These are phyloP conservation scores for Epichloe gansuensis DNA, from an alignment of 2,329 filamentous ascomycete species.

Conservation along the genomic window DNA sequence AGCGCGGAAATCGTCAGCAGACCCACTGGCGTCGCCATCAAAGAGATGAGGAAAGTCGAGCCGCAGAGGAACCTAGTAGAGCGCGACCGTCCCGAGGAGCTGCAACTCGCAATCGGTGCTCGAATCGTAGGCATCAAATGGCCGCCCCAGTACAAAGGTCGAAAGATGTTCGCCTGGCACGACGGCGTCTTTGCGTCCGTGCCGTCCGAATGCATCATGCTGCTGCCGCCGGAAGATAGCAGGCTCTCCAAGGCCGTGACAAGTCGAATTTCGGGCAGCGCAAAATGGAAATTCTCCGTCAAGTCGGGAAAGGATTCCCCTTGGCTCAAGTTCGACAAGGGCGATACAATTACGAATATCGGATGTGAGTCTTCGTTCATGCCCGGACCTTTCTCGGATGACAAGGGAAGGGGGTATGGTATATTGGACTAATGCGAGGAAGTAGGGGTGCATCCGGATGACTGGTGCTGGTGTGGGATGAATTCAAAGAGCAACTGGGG, in stretches of 20 bases:
- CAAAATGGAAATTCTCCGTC: slow-evolving; percentile 40
- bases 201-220: slow-evolving; percentile 33
- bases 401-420: neutral
- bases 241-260: slow-evolving; percentile 33
- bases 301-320: slow-evolving; percentile 29
- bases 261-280: slow-evolving; percentile 33
- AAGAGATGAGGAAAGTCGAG: slow-evolving; percentile 33
- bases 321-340: slow-evolving; percentile 51
- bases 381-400: neutral
- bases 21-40: slow-evolving; percentile 32
- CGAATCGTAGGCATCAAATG: slow-evolving; percentile 38
- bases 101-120: slow-evolving; percentile 35
- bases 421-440: slow-evolving; percentile 2
- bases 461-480: slow-evolving; percentile 44
- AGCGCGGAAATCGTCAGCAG: slow-evolving; percentile 26
- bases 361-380: slow-evolving; percentile 28
- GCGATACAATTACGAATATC: slow-evolving; percentile 55
- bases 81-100: slow-evolving; percentile 23
- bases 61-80: slow-evolving; percentile 32
- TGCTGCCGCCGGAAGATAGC: slow-evolving; percentile 32
- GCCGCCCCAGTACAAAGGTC: slow-evolving; percentile 36
- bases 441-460: slow-evolving; percentile 31
- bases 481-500: slow-evolving; percentile 39
- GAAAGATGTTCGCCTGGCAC: slow-evolving; percentile 44
- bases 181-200: slow-evolving; percentile 38